Conservation (phyloP, 2,329 filamentous ascomycete species). For the Nigrospora osmanthi region DNA sequence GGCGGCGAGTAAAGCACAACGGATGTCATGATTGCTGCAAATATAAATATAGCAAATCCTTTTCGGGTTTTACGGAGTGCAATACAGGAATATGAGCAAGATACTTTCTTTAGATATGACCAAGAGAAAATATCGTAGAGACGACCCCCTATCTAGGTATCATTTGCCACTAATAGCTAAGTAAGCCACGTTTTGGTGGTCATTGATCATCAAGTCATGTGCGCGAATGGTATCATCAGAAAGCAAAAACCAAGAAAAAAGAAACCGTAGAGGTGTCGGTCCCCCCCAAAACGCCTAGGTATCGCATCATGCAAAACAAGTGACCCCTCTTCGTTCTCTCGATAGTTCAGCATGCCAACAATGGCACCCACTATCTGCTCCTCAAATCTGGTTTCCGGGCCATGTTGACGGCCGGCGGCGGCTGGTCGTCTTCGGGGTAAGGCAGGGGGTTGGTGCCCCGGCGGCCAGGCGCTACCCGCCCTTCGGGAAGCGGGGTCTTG, state of each 20-base stretch:
- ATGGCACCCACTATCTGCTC: conserved; percentile 28
- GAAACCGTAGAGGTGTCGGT: not conserved
- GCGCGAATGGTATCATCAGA: conserved; percentile 12
- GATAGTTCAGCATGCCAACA: not conserved
- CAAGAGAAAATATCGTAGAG: too few species aligned
- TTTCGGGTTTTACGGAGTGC: too few species aligned
- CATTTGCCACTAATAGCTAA: too few species aligned
- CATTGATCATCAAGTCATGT: not conserved
- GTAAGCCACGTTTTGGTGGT: too few species aligned
- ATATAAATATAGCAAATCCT: too few species aligned
- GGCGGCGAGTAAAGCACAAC: too few species aligned
- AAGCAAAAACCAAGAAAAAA: conserved; percentile 3
- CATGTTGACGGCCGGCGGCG: conserved; percentile 79
- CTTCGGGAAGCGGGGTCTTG: conserved; percentile 63
- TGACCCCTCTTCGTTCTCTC: not conserved
- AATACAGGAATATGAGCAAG: too few species aligned
- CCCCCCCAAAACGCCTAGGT: conserved; percentile 4
- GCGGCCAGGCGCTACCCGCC: conserved; percentile 24
- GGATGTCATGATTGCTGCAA: too few species aligned
- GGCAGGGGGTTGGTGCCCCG: conserved; percentile 42
- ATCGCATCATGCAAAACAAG: not conserved
- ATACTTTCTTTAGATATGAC: too few species aligned
- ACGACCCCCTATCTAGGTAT: too few species aligned
- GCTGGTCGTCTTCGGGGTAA: conserved; percentile 74
- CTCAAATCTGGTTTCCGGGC: conserved; percentile 74